Evolutionary conservation across 352 stramenopile species (phyloP), one percentile per base, ranked within the genome.

Genomic region (Pythium coloratum): DNA sequence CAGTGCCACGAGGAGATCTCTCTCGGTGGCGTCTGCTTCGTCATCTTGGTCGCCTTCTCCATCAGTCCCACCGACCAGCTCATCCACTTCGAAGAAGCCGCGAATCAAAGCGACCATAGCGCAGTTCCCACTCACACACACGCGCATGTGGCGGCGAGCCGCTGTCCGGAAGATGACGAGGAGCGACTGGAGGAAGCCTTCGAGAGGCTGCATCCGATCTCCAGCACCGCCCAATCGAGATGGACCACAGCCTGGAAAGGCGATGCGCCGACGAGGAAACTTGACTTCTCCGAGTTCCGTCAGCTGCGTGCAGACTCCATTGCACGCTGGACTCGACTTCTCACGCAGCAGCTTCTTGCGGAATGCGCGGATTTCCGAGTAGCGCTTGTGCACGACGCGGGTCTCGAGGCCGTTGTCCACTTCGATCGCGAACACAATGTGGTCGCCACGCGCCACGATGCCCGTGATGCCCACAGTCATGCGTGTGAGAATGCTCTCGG

Each of bases 351-450:
- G 62, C 59, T 81, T 59, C 36, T 70, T 64, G 16, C 83, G 81
- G 16, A 94, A 78, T 16, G 76, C 74, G 54, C 83, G 81, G 69
- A 92, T 89, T 56, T 94, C 78, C 42, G 82, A 91, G 73, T 73
- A 94, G 55, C 86, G 79, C 73, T 87, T 89, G 56, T 82, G 66
- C 18, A 92, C 33, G 30, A 86, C 70, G 49, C 83, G 90, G 30
- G 79, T 70, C 53, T 85, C 78, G 16, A 59, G 59, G 30, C 74
- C 75, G 20, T 82, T 87, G 57, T 86, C 71, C 20, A 94, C 79
- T 13, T 90, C 72, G 55, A 92, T 30, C 46, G 70, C 63, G 70
- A 82, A 94, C 16, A 74, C 73, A 51, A 77, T 86, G 71, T 91
- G 80, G 51, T 68, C 65, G 55, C 68, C 34, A 0, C 64, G 66